Evolutionary conservation across 2,329 filamentous ascomycete genomes (phyloP).

Genomic region (Epichloe elymi): DNA sequence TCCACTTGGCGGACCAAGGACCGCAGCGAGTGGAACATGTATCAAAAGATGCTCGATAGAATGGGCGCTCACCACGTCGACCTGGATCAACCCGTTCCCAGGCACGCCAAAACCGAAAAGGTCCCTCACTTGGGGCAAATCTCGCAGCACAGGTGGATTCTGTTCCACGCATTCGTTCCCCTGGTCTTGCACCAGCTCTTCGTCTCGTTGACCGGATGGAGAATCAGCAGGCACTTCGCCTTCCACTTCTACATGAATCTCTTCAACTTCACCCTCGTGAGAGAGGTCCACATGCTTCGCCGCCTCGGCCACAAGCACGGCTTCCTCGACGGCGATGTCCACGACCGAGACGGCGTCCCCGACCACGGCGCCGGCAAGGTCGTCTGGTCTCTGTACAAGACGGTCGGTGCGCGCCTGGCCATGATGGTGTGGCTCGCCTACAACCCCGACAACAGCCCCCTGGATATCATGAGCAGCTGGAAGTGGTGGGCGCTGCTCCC

Average conservation of each 20-base stretch:
- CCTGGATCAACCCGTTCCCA: slow-evolving; percentile 20
- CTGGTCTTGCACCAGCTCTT: slow-evolving; percentile 10
- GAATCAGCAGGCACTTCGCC: slow-evolving; percentile 15
- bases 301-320: slow-evolving; percentile 24
- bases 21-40: slow-evolving; percentile 16
- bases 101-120: slow-evolving; percentile 27
- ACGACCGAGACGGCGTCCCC: slow-evolving; percentile 20
- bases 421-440: slow-evolving; percentile 18
- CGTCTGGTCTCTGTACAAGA: slow-evolving; percentile 20
- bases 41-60: slow-evolving; percentile 20
- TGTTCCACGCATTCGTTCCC: slow-evolving; percentile 15
- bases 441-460: slow-evolving; percentile 14
- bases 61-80: slow-evolving; percentile 15
- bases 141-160: slow-evolving; percentile 24
- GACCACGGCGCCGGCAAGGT: slow-evolving; percentile 25
- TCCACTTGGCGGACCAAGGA: slow-evolving; percentile 23
- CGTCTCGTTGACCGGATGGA: slow-evolving; percentile 19
- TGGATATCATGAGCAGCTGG: slow-evolving; percentile 5
- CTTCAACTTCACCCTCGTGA: slow-evolving; percentile 28
- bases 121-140: slow-evolving; percentile 17
- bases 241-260: slow-evolving; percentile 24
- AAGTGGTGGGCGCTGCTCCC: slow-evolving; percentile 20
- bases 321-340: slow-evolving; percentile 28
- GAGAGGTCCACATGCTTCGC: slow-evolving; percentile 24
- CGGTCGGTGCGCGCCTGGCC: slow-evolving; percentile 18